These are phyloP conservation scores for Neolentinus lepideus DNA, from an alignment of 1,284 basidiomycete species.

Conservation along the genomic window DNA sequence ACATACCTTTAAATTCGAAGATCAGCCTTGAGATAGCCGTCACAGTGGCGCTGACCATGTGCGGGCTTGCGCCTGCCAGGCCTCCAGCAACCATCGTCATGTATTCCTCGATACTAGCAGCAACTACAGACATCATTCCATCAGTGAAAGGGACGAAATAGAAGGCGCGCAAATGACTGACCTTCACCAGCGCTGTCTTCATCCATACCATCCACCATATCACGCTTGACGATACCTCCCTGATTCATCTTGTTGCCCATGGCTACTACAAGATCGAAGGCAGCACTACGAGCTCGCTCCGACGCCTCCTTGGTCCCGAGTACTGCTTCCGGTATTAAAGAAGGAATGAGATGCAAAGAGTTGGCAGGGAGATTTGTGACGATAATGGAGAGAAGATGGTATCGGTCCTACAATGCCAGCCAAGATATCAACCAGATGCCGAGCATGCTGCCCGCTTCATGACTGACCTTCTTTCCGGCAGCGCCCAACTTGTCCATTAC, in stretches of 20 bases:
- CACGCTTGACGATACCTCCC: slow-evolving; percentile 80
- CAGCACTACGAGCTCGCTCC: slow-evolving; percentile 83
- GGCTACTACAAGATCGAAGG: slow-evolving; percentile 85
- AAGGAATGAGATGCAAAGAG: slow-evolving; percentile 80
- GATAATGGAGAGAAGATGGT: slow-evolving; percentile 71
- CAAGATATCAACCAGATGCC: no score
- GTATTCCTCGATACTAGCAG: slow-evolving; percentile 86
- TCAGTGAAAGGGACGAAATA: background rate
- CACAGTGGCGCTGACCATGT: slow-evolving; percentile 98
- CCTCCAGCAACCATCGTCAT: slow-evolving; percentile 97
- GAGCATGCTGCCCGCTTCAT: no score
- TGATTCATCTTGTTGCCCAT: slow-evolving; percentile 92
- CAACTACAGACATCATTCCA: slow-evolving; percentile 33
- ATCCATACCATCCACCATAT: slow-evolving; percentile 77
- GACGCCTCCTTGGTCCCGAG: slow-evolving; percentile 98
- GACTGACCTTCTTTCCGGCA: slow-evolving; percentile 91
- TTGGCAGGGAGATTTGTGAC: slow-evolving; percentile 65
- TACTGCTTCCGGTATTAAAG: slow-evolving; percentile 91
- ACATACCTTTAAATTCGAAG: slow-evolving; percentile 91
- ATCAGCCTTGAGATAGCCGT: slow-evolving; percentile 91
- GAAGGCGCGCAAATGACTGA: slow-evolving; percentile 15
- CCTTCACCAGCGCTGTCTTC: slow-evolving; percentile 58
- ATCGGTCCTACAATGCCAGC: no score
- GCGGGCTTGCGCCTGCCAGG: slow-evolving; percentile 87
- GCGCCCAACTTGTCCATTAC: slow-evolving; percentile 62